These are phyloP conservation scores for Boletus barrowsii DNA, from an alignment of 768 basidiomycete species.

Conservation along the genomic window DNA sequence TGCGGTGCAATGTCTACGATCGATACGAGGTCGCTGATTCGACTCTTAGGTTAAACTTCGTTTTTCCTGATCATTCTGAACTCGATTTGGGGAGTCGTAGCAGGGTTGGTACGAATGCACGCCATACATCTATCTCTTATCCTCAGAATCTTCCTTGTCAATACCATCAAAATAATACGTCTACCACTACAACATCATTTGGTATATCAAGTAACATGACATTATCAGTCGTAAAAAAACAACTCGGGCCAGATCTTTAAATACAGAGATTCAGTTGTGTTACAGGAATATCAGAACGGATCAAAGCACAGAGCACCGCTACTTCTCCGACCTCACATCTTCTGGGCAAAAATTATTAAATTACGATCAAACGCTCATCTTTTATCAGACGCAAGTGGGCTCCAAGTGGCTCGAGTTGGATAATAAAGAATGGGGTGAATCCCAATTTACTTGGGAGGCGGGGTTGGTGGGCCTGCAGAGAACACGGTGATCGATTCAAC, in stretches of 20 bases:
- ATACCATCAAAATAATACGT: background rate
- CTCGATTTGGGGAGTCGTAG: too few relatives aligned
- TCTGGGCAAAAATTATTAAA: too few relatives aligned
- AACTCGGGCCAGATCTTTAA: background rate
- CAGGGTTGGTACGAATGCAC: too few relatives aligned
- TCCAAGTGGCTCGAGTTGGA: background rate
- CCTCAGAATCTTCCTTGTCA: too few relatives aligned
- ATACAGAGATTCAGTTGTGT: background rate
- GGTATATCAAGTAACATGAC: conserved; percentile 1
- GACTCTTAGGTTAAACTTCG: background rate
- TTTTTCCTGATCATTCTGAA: background rate
- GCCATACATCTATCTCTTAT: too few relatives aligned
- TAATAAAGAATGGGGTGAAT: conserved; percentile 2
- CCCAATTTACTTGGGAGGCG: conserved; percentile 40
- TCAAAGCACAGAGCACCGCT: background rate
- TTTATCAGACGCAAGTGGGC: too few relatives aligned
- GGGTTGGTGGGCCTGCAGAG: conserved; percentile 41
- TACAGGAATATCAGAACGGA: background rate
- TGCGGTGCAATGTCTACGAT: background rate
- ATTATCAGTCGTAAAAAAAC: background rate
- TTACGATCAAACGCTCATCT: too few relatives aligned
- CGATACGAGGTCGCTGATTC: background rate
- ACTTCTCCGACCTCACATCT: too few relatives aligned
- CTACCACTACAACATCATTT: background rate
- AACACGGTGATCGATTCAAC: background rate